phyloP scores from a whole-genome alignment of 352 stramenopile genomes.

The Bremia lactucae region DNA sequence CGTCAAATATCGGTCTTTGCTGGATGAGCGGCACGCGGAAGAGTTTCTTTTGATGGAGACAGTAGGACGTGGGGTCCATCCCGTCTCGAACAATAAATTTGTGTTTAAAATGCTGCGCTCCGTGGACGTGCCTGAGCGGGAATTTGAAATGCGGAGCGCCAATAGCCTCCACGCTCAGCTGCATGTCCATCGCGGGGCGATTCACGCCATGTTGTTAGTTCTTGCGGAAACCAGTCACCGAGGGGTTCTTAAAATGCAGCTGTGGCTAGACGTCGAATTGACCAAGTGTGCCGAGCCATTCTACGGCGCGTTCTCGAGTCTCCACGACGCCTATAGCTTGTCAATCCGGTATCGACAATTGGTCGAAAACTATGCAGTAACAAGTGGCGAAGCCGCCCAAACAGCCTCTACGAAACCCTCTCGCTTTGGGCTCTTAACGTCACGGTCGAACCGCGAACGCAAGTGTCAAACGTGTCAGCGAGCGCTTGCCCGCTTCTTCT shows the following conservation, averaged over 20 bases:
- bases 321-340: slow-evolving; percentile 62
- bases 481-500: slow-evolving; percentile 46
- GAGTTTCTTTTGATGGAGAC: slow-evolving; percentile 61
- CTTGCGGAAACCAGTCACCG: slow-evolving; percentile 45
- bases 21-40: slow-evolving; percentile 43
- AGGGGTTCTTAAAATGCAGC: slow-evolving; percentile 51
- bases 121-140: slow-evolving; percentile 33
- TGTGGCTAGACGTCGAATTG: slow-evolving; percentile 60
- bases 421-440: slow-evolving; percentile 19
- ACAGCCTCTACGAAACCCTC: slow-evolving; percentile 19
- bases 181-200: slow-evolving; percentile 37
- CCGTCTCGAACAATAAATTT: slow-evolving; percentile 28
- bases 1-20: slow-evolving; percentile 54
- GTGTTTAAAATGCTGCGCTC: slow-evolving; percentile 57
- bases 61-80: slow-evolving; percentile 33
- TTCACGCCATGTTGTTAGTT: slow-evolving; percentile 53
- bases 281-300: slow-evolving; percentile 41
- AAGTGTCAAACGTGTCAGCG: slow-evolving; percentile 61
- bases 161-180: slow-evolving; percentile 36
- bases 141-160: slow-evolving; percentile 32
- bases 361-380: slow-evolving; percentile 34
- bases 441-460: slow-evolving; percentile 29
- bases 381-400: slow-evolving; percentile 20
- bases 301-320: slow-evolving; percentile 44
- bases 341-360: slow-evolving; percentile 49